Evolutionary conservation across 1,284 basidiomycete genomes (phyloP).

Genomic region (Neotropicomus parvogracilis): DNA sequence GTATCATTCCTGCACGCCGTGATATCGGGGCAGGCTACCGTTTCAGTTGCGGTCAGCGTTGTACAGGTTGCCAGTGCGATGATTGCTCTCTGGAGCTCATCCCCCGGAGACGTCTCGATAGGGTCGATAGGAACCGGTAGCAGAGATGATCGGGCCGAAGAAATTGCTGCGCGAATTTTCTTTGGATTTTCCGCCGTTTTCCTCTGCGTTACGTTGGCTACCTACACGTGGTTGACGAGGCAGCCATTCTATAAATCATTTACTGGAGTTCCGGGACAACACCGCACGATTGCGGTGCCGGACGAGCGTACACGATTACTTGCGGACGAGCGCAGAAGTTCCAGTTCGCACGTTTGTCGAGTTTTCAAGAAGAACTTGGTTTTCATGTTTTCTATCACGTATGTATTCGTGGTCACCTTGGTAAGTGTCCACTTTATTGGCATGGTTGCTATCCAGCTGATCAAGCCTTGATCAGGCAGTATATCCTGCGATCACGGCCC

Average conservation of each 20-base stretch:
- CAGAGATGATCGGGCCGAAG: background rate
- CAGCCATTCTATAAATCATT: background rate
- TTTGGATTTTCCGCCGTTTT: background rate
- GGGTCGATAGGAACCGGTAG: background rate
- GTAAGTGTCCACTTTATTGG: background rate
- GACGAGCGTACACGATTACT: background rate
- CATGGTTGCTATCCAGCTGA: background rate
- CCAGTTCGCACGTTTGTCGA: background rate
- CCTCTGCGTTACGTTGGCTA: background rate
- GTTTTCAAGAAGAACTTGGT: background rate
- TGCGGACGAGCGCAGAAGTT: background rate
- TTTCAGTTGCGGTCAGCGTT: slow-evolving; percentile 68
- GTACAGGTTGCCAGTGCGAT: slow-evolving; percentile 43
- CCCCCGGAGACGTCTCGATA: background rate
- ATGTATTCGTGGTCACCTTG: background rate
- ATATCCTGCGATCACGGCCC: background rate
- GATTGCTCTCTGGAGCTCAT: background rate
- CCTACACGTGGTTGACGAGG: background rate
- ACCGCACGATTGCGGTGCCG: no score
- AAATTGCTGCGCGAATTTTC: slow-evolving; percentile 1
- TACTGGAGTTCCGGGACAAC: background rate
- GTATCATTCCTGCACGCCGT: slow-evolving; percentile 62
- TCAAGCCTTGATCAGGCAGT: background rate
- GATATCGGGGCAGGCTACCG: slow-evolving; percentile 74
- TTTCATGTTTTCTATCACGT: slow-evolving; percentile 3